Evolutionary conservation across 805 yeast species (phyloP).

Genomic region (Wickerhamiella shivajii): DNA sequence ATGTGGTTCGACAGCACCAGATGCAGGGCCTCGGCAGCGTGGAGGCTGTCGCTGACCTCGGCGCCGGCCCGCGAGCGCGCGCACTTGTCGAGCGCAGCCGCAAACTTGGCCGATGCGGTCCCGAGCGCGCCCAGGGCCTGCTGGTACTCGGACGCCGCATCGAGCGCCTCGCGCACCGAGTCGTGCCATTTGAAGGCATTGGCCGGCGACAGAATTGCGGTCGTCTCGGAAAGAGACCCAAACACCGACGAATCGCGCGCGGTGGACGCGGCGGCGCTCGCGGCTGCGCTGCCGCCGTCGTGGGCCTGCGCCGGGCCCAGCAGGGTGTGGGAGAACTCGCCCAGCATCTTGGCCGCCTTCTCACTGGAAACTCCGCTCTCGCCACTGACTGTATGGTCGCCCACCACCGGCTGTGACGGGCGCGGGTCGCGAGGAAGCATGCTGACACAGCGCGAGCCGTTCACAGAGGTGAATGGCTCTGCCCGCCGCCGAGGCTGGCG

Average conservation of each 20-base stretch:
- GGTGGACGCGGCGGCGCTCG: no score
- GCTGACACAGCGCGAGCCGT: no score
- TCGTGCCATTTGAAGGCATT: constrained; percentile 30
- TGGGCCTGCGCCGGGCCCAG: not conserved
- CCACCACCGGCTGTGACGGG: no score
- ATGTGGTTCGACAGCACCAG: constrained; percentile 65
- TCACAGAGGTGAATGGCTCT: no score
- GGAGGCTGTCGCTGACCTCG: constrained; percentile 43
- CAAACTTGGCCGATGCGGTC: constrained; percentile 54
- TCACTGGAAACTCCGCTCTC: no score
- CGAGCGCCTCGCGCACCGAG: constrained; percentile 30
- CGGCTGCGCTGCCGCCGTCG: no score
- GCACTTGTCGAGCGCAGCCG: constrained; percentile 49
- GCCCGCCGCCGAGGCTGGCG: no score
- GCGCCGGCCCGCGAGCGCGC: constrained; percentile 52
- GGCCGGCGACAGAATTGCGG: no score
- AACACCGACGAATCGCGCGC: no score
- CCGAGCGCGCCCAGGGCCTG: constrained; percentile 35
- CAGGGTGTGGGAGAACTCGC: not conserved
- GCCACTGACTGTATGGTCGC: no score
- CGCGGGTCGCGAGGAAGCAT: no score
- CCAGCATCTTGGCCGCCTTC: constrained; percentile 5
- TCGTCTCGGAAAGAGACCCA: no score
- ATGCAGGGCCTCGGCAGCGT: constrained; percentile 65
- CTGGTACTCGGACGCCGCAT: constrained; percentile 34